These are phyloP conservation scores for Boehmeria nivea DNA, from an alignment of 306 rosid species.

Conservation along the genomic window DNA sequence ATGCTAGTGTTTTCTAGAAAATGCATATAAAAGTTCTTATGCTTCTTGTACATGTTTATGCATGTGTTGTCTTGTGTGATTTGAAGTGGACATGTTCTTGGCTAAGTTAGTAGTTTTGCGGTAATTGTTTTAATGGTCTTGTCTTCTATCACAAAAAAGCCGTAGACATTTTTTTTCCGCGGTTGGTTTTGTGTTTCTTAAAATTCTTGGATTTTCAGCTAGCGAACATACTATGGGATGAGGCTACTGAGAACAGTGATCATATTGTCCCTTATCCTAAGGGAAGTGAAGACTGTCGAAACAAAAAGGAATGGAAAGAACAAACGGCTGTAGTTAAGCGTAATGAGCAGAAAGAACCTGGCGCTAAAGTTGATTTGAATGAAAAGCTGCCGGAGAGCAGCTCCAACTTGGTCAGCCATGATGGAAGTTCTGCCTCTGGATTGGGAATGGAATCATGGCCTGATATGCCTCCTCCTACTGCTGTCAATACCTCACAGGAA, in stretches of 20 bases:
- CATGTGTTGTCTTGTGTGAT: too few species aligned
- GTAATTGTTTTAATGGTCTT: too few species aligned
- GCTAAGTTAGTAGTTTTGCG: too few species aligned
- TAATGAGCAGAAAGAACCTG: constrained; percentile 47
- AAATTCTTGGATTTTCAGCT: constrained; percentile 48
- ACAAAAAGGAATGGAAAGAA: constrained; percentile 53
- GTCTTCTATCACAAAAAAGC: too few species aligned
- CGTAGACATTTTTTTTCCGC: not conserved
- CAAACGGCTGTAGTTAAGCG: constrained; percentile 38
- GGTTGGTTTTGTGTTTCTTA: not conserved
- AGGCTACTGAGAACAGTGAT: constrained; percentile 66
- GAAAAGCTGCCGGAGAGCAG: constrained; percentile 43
- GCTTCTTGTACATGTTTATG: not conserved
- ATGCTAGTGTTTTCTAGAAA: not conserved
- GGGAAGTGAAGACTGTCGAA: constrained; percentile 47
- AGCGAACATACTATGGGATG: constrained; percentile 87
- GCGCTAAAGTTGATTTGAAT: constrained; percentile 36
- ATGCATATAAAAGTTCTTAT: not conserved
- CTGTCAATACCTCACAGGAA: constrained; percentile 41
- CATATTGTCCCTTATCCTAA: constrained; percentile 82
- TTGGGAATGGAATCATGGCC: constrained; percentile 46
- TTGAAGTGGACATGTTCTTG: too few species aligned
- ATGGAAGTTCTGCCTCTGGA: constrained; percentile 45
- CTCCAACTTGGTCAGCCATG: constrained; percentile 30
- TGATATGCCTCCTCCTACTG: constrained; percentile 47